phyloP scores from a whole-genome alignment of 2,329 filamentous ascomycete genomes.

The Chaetomiaceae sp. region DNA sequence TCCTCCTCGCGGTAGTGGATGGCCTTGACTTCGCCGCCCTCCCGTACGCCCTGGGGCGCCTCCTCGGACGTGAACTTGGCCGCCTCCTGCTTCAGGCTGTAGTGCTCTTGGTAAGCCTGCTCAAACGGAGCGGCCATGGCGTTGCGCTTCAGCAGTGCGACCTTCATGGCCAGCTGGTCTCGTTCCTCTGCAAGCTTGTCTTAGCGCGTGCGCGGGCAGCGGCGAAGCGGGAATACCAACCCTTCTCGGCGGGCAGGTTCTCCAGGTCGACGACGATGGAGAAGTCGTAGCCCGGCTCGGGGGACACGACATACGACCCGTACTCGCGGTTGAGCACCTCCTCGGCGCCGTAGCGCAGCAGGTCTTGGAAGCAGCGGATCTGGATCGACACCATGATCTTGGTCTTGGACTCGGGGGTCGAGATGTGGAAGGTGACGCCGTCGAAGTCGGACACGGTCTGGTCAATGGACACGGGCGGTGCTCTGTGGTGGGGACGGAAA shows the following conservation, averaged over 20 bases:
- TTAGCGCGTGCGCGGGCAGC: neutral
- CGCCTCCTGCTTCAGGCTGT: constrained; percentile 78
- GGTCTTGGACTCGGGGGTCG: constrained; percentile 87
- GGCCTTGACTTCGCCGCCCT: constrained; percentile 88
- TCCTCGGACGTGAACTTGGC: constrained; percentile 91
- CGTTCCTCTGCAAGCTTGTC: constrained; percentile 58
- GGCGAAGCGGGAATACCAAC: constrained; percentile 42
- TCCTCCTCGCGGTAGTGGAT: constrained; percentile 99
- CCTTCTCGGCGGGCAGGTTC: constrained; percentile 73
- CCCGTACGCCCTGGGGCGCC: constrained; percentile 81
- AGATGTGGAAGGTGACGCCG: constrained; percentile 97
- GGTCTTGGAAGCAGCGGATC: constrained; percentile 90
- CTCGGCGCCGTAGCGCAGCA: constrained; percentile 89
- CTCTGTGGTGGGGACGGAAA: constrained; percentile 51
- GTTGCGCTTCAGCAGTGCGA: constrained; percentile 93
- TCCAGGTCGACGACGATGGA: constrained; percentile 88
- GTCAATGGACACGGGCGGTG: constrained; percentile 82
- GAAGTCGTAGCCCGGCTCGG: constrained; percentile 93
- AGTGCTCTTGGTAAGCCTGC: constrained; percentile 90
- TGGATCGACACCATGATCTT: constrained; percentile 93
- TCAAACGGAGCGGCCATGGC: constrained; percentile 99
- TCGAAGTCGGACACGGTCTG: constrained; percentile 99
- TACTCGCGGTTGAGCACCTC: constrained; percentile 92
- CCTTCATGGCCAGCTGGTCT: constrained; percentile 79
- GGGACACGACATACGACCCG: constrained; percentile 78